phyloP scores from a whole-genome alignment of 176 grass and related monocot genomes.

The Carex littledalei region DNA sequence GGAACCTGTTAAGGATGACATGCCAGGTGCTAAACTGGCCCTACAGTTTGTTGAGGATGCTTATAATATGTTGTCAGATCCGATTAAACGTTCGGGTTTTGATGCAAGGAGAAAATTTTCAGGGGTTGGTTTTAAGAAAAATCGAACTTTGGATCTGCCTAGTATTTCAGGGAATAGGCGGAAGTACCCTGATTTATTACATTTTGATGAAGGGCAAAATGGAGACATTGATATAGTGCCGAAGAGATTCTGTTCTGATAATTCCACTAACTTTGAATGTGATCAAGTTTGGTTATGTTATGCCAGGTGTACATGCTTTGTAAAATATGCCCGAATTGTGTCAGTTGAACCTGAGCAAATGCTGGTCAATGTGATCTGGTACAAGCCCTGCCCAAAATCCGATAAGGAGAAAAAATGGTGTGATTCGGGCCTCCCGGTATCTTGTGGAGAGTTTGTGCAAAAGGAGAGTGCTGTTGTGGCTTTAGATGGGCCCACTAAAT shows the following conservation, averaged over 20 bases:
- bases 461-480: constrained; percentile 23
- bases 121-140: not conserved
- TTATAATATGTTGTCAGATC: constrained; percentile 43
- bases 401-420: constrained; percentile 49
- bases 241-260: constrained; percentile 28
- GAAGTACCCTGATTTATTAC: constrained; percentile 2
- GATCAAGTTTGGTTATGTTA: constrained; percentile 66
- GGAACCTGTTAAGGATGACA: constrained; percentile 26
- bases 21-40: constrained; percentile 34
- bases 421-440: constrained; percentile 40
- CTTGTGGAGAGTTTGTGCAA: constrained; percentile 50
- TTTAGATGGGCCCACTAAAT: constrained; percentile 33
- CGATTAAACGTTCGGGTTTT: constrained; percentile 30
- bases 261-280: constrained; percentile 23
- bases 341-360: constrained; percentile 37
- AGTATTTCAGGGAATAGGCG: constrained; percentile 17
- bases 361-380: constrained; percentile 59
- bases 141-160: not conserved
- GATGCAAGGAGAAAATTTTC: constrained; percentile 21
- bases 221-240: constrained; percentile 25
- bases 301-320: constrained; percentile 49
- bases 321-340: constrained; percentile 49
- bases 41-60: constrained; percentile 44
- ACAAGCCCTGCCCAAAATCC: constrained; percentile 45
- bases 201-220: constrained; percentile 9